Conservation (phyloP, 805 yeast genomes). For the Hemisphaericaspora nanyangensis region DNA sequence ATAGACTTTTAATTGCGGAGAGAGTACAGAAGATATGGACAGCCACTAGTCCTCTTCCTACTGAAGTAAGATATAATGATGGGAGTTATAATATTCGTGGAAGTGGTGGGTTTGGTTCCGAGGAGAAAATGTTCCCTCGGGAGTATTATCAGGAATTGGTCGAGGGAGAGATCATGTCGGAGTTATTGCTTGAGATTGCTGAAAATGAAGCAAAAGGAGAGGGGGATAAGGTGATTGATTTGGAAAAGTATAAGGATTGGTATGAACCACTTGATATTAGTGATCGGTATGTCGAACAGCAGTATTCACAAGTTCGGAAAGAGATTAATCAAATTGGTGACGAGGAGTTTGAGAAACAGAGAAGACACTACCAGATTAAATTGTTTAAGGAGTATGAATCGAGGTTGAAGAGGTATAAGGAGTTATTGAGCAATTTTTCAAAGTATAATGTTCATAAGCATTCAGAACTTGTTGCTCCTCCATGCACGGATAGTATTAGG, state of each 20-base stretch:
- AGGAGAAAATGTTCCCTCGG: slow-evolving; percentile 27
- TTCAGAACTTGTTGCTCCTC: slow-evolving; percentile 24
- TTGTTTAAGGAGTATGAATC: slow-evolving; percentile 12
- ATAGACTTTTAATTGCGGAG: slow-evolving; percentile 20
- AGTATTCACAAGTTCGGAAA: background rate
- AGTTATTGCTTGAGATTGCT: slow-evolving; percentile 17
- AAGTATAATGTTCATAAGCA: slow-evolving; percentile 26
- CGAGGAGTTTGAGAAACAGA: background rate
- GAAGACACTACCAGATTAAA: slow-evolving; percentile 8
- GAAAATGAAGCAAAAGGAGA: background rate
- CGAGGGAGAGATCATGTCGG: slow-evolving; percentile 34
- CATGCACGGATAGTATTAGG: slow-evolving; percentile 7
- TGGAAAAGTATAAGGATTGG: slow-evolving; percentile 6
- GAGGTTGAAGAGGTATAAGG: background rate
- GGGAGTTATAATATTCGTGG: slow-evolving; percentile 29
- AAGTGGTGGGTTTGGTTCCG: slow-evolving; percentile 22
- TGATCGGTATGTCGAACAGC: background rate
- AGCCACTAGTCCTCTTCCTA: slow-evolving; percentile 3
- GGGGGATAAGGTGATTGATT: background rate
- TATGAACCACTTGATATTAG: slow-evolving; percentile 1
- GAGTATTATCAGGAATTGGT: slow-evolving; percentile 23
- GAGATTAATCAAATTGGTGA: background rate
- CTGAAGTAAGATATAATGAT: slow-evolving; percentile 16
- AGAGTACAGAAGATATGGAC: slow-evolving; percentile 28
- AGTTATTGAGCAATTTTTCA: slow-evolving; percentile 1